Evolutionary conservation across 257 asterid species (phyloP).

Genomic region (Forsythia viridissima): DNA sequence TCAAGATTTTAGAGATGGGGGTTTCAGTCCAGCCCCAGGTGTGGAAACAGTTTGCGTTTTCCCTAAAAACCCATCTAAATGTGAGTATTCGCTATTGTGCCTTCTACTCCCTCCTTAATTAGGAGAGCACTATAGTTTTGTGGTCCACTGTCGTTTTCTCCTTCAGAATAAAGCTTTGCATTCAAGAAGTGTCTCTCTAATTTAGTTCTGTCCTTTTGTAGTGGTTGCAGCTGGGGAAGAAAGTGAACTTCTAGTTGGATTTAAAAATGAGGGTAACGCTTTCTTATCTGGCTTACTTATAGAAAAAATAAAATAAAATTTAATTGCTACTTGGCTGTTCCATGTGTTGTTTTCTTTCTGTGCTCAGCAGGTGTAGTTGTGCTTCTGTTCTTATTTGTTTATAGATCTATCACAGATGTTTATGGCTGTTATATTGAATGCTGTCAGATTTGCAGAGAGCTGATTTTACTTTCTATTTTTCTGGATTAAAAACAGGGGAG

Average conservation of each 20-base stretch:
- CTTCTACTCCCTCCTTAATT: neutral
- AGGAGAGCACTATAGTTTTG: neutral
- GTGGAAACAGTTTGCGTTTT: constrained; percentile 88
- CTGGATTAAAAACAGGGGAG: constrained; percentile 53
- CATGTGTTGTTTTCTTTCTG: neutral
- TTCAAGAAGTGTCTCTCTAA: constrained; percentile 3
- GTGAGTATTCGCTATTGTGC: constrained; percentile 39
- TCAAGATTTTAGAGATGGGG: constrained; percentile 70
- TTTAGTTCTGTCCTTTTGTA: constrained; percentile 40
- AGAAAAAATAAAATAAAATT: neutral
- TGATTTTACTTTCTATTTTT: constrained; percentile 21
- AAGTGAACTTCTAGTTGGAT: constrained; percentile 85
- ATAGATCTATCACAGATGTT: constrained; percentile 3
- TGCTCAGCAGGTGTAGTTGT: neutral
- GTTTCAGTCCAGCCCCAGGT: constrained; percentile 68
- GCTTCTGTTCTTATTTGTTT: neutral
- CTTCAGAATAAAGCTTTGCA: neutral
- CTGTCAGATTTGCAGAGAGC: neutral
- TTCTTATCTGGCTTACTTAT: neutral
- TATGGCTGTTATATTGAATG: neutral
- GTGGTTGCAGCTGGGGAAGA: constrained; percentile 87
- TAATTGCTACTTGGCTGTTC: constrained; percentile 13
- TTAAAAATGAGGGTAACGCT: constrained; percentile 78
- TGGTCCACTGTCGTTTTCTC: neutral
- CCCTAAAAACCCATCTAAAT: constrained; percentile 83